A percentile compares a stretch with the other conserved stretches of the same genome.
phyloP scores from a whole-genome alignment of 768 basidiomycete species.

The Podaxis sp. region DNA sequence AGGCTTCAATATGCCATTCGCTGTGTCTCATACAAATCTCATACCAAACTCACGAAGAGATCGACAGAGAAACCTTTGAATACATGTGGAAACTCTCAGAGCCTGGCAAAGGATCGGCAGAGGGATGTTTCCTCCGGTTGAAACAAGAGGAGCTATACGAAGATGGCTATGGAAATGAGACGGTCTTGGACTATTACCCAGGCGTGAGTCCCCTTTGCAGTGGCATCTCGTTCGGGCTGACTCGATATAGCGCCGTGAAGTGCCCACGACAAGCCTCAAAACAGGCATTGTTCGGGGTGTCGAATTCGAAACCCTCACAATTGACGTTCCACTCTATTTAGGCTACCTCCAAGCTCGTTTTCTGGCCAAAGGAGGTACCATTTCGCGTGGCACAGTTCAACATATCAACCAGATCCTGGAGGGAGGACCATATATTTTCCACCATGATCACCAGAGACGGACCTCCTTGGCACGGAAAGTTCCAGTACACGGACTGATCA shows the following conservation, averaged over 20 bases:
- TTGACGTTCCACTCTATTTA: slow-evolving; percentile 64
- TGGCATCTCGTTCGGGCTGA: neutral
- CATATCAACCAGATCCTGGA: slow-evolving; percentile 60
- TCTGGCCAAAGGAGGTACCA: slow-evolving; percentile 49
- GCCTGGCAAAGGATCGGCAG: slow-evolving; percentile 46
- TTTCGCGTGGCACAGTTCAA: slow-evolving; percentile 50
- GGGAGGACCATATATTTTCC: slow-evolving; percentile 32
- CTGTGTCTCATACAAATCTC: neutral
- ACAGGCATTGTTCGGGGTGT: slow-evolving; percentile 42
- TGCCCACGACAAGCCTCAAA: slow-evolving; percentile 41
- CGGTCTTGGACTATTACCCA: slow-evolving; percentile 51
- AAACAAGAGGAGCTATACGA: slow-evolving; percentile 58
- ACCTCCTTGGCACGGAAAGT: neutral
- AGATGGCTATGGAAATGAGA: slow-evolving; percentile 35
- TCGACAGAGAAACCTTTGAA: slow-evolving; percentile 70
- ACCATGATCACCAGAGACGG: slow-evolving; percentile 8
- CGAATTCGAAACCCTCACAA: slow-evolving; percentile 59
- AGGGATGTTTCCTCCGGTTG: slow-evolving; percentile 65
- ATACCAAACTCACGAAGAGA: slow-evolving; percentile 36
- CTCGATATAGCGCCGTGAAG: slow-evolving; percentile 24
- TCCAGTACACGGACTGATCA: slow-evolving; percentile 13
- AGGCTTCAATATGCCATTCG: slow-evolving; percentile 3
- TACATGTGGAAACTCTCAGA: slow-evolving; percentile 71
- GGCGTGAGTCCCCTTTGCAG: slow-evolving; percentile 32
- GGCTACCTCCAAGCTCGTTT: slow-evolving; percentile 64